Conservation (phyloP, 2,329 filamentous ascomycete genomes). For the Cryoendolithus antarcticus region DNA sequence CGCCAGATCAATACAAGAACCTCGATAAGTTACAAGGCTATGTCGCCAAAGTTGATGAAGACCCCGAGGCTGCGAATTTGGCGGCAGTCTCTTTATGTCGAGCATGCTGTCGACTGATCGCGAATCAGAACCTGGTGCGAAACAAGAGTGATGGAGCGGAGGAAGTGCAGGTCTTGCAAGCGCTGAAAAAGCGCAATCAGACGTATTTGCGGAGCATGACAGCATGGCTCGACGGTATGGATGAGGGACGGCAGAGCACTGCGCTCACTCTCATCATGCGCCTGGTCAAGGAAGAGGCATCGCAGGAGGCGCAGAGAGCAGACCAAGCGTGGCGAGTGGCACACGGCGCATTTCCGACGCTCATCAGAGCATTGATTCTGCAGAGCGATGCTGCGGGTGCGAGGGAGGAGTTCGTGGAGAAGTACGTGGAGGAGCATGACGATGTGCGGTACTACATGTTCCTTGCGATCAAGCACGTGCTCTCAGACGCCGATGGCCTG, state of each 20-base stretch:
- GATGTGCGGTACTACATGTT: slow-evolving; percentile 80
- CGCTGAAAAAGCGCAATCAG: slow-evolving; percentile 63
- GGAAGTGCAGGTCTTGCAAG: slow-evolving; percentile 60
- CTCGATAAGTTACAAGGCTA: slow-evolving; percentile 57
- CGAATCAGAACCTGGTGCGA: slow-evolving; percentile 56
- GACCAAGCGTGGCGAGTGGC: slow-evolving; percentile 57
- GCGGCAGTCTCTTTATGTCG: slow-evolving; percentile 74
- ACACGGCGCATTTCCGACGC: slow-evolving; percentile 44
- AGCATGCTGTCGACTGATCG: slow-evolving; percentile 71
- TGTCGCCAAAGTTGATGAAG: slow-evolving; percentile 41
- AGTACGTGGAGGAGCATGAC: slow-evolving; percentile 67
- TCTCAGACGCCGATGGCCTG: slow-evolving; percentile 11
- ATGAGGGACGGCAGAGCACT: slow-evolving; percentile 51
- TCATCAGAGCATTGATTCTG: slow-evolving; percentile 51
- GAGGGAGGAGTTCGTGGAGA: slow-evolving; percentile 62
- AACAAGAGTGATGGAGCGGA: slow-evolving; percentile 56
- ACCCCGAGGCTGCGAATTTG: slow-evolving; percentile 36
- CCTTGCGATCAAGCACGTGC: slow-evolving; percentile 51
- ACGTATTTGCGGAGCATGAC: slow-evolving; percentile 50
- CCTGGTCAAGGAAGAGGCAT: slow-evolving; percentile 64
- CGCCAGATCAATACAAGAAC: slow-evolving; percentile 84
- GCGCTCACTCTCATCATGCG: slow-evolving; percentile 72
- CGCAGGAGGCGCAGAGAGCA: slow-evolving; percentile 34
- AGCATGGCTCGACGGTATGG: slow-evolving; percentile 46
- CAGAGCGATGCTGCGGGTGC: slow-evolving; percentile 45